Evolutionary conservation across 2,329 filamentous ascomycete species (phyloP), one percentile per base, ranked within the genome.

Genomic region (Colletotrichum sp.): DNA sequence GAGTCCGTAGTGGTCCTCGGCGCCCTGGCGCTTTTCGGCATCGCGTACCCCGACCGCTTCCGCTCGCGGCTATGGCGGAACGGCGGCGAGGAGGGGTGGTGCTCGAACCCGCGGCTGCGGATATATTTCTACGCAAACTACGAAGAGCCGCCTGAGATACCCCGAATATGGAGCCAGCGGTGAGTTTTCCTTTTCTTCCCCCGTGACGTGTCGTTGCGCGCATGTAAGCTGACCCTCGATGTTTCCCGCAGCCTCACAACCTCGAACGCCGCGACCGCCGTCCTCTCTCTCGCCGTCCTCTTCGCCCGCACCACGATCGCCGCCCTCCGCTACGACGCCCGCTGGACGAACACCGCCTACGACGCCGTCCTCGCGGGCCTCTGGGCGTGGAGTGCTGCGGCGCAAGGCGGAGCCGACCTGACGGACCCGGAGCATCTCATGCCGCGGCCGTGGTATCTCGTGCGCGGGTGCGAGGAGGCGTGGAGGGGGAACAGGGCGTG

Each of bases 41-140:
- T 81, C 4, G 80, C 78, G 16, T 82, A 81, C 61, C 79, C 80
- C 2, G 75, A 79, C 6, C 69, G 73, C 11, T 80, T 80, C 59
- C 77, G 81, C 36, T 78, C 79, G 13, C 76, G 75, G 36, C 77
- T 82, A 7, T 82, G 81, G 80, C 78, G 79, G 25, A 80, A 82
- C 30, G 81, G 81, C 15, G 80, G 80, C 34, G 79, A 78, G 27
- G 70, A 80, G n/a, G 80, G 80, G 16, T 83, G 80, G 79, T 83
- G 80, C 75, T 83, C 81, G 44, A 81, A 82, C 44, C 82, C 81
- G 5, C 80, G 80, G 5, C 34, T 78, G 49, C 74, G 81, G 55
- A 81, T 82, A 8, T 83, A 82, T 72, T 82, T 77, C 65, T 82
- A 82, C 22, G 81, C 82, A 32, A 82, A 83, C 78, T 77, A 81